phyloP scores from a whole-genome alignment of 1,139 yeast species.

The Yamadazyma conglobata region DNA sequence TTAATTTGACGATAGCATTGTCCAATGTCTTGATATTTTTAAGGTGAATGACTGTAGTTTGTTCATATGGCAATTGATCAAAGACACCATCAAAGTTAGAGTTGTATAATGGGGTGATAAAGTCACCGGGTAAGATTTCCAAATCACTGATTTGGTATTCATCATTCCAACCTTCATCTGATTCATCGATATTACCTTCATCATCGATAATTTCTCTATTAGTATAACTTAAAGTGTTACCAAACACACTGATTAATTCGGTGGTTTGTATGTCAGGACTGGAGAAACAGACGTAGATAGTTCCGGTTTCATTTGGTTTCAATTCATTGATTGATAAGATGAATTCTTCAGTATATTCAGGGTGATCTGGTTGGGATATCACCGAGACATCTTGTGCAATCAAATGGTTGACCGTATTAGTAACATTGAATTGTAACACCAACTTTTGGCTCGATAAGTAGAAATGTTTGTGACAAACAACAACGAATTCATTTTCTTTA shows the following conservation, averaged over 20 bases:
- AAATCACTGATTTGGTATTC: constrained; percentile 88
- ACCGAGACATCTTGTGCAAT: constrained; percentile 80
- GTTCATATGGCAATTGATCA: constrained; percentile 57
- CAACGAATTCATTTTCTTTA: constrained; percentile 90
- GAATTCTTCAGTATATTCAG: constrained; percentile 63
- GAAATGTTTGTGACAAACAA: constrained; percentile 77
- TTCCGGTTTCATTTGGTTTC: constrained; percentile 67
- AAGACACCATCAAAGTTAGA: constrained; percentile 73
- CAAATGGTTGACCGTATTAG: constrained; percentile 78
- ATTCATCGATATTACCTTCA: constrained; percentile 58
- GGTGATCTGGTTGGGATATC: constrained; percentile 61
- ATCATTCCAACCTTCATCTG: constrained; percentile 88
- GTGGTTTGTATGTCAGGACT: constrained; percentile 47
- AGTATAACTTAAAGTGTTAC: constrained; percentile 69
- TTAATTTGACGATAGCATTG: constrained; percentile 45
- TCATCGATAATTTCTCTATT: constrained; percentile 82
- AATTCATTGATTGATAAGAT: constrained; percentile 72
- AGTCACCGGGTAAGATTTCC: constrained; percentile 77
- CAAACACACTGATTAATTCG: constrained; percentile 43
- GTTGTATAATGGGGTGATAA: constrained; percentile 70
- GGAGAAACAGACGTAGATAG: constrained; percentile 73
- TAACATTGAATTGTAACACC: constrained; percentile 80
- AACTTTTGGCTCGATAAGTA: constrained; percentile 62
- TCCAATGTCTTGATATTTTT: constrained; percentile 35
- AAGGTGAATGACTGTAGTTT: constrained; percentile 36